A percentile compares a stretch with the other conserved stretches of the same genome.
phyloP scores from a whole-genome alignment of 2,329 filamentous ascomycete species.

The Apiospora aurea region DNA sequence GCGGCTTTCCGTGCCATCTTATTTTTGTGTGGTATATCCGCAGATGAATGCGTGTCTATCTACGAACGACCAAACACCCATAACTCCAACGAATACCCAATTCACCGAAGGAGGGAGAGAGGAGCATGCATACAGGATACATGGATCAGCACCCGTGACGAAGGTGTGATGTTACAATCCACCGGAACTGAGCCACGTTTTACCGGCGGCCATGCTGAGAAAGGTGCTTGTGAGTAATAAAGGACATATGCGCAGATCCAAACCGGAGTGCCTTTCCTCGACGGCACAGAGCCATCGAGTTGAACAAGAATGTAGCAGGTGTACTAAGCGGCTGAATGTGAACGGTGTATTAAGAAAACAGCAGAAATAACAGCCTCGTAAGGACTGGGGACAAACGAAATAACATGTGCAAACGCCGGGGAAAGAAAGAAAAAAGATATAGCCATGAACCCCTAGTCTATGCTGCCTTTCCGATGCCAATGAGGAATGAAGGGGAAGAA shows the following conservation, averaged over 20 bases:
- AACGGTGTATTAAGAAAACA: neutral
- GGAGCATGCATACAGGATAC: slow-evolving; percentile 11
- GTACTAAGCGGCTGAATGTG: neutral
- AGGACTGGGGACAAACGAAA: neutral
- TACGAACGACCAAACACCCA: slow-evolving; percentile 7
- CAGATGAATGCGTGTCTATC: slow-evolving; percentile 12
- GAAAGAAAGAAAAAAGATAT: neutral
- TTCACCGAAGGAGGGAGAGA: neutral
- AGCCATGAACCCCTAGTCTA: slow-evolving; percentile 25
- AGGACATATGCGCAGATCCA: neutral
- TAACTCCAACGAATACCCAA: slow-evolving; percentile 8
- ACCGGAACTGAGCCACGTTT: neutral
- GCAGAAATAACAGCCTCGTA: neutral
- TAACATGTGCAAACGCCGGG: slow-evolving; percentile 18
- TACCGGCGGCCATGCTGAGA: neutral
- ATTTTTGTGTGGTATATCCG: neutral
- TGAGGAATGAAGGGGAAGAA: slow-evolving; percentile 14
- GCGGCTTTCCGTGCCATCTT: neutral
- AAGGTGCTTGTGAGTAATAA: neutral
- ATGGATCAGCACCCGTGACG: slow-evolving; percentile 12
- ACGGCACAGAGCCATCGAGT: neutral
- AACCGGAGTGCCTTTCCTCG: neutral
- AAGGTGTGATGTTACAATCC: slow-evolving; percentile 13
- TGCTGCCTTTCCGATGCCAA: slow-evolving; percentile 22
- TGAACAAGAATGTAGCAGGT: neutral